phyloP scores from a whole-genome alignment of 768 basidiomycete species.

The Crepidotus variabilis region DNA sequence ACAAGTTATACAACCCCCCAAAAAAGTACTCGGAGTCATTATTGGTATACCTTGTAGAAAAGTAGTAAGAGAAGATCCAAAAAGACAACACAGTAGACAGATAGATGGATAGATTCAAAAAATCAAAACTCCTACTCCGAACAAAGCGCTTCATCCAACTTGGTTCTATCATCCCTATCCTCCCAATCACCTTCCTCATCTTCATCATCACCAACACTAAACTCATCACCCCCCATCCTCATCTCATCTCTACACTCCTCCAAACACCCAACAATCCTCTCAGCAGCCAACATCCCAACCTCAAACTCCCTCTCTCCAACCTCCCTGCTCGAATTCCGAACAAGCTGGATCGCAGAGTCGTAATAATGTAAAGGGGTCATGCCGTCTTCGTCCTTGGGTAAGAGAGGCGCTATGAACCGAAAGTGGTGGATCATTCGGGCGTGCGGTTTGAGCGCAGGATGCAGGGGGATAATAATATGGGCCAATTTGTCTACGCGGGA shows the following conservation, averaged over 20 bases:
- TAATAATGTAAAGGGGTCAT: constrained; percentile 70
- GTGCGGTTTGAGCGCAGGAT: constrained; percentile 68
- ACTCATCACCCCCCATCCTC: constrained; percentile 47
- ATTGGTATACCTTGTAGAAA: no score
- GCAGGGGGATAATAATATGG: constrained; percentile 67
- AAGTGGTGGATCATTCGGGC: constrained; percentile 78
- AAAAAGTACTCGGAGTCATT: not conserved
- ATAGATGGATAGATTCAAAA: not conserved
- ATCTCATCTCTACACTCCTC: constrained; percentile 64
- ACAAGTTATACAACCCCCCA: no score
- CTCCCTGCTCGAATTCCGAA: constrained; percentile 55
- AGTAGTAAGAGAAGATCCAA: no score
- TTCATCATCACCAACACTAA: constrained; percentile 36
- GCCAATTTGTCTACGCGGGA: constrained; percentile 55
- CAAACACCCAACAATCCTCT: constrained; percentile 57
- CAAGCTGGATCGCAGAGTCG: constrained; percentile 73
- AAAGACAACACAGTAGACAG: not conserved
- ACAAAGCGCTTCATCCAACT: constrained; percentile 19
- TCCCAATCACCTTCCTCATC: not conserved
- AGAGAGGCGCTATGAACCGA: constrained; percentile 69
- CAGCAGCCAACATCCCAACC: constrained; percentile 56
- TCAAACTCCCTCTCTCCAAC: constrained; percentile 67
- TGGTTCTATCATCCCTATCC: constrained; percentile 16
- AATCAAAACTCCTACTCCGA: not conserved
- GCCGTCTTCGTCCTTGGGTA: constrained; percentile 55